A percentile compares a stretch with the other conserved stretches of the same genome.
These are phyloP conservation scores for Tricladium varicosporioides DNA, from an alignment of 2,329 filamentous ascomycete genomes.

Conservation along the genomic window DNA sequence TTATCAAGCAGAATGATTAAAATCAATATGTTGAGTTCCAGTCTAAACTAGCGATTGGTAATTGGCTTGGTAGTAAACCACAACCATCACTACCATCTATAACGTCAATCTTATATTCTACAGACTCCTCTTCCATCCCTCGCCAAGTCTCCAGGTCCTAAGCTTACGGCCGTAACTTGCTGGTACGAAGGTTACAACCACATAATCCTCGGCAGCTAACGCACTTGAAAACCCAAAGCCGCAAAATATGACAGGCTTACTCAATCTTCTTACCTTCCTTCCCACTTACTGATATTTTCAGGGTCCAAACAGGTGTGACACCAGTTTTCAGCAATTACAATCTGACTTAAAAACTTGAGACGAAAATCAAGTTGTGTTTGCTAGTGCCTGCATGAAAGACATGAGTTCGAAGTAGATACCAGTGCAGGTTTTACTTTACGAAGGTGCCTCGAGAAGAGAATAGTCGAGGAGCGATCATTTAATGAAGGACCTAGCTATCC, in stretches of 20 bases:
- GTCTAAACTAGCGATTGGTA: too few species aligned
- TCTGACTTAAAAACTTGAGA: not conserved
- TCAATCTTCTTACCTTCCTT: too few species aligned
- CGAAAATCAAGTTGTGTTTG: not conserved
- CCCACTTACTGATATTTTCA: not conserved
- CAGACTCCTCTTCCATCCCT: constrained; percentile 15
- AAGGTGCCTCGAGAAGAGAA: too few species aligned
- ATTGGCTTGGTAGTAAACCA: too few species aligned
- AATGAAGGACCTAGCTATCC: too few species aligned
- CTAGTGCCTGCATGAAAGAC: not conserved
- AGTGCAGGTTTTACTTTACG: too few species aligned
- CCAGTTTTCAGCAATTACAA: not conserved
- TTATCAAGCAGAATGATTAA: too few species aligned
- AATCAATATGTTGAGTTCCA: too few species aligned
- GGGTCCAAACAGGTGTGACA: not conserved
- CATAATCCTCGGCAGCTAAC: not conserved
- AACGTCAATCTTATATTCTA: not conserved
- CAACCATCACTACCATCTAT: too few species aligned
- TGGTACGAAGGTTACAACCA: constrained; percentile 15
- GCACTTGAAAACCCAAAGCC: too few species aligned
- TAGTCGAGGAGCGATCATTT: too few species aligned
- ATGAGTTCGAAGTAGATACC: not conserved
- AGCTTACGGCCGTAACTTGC: constrained; percentile 14
- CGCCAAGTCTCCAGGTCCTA: constrained; percentile 18
- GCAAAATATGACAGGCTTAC: too few species aligned